Base-by-base conservation (phyloP, 2,329 filamentous ascomycete species). In the Chaetomiaceae sp. region DNA sequence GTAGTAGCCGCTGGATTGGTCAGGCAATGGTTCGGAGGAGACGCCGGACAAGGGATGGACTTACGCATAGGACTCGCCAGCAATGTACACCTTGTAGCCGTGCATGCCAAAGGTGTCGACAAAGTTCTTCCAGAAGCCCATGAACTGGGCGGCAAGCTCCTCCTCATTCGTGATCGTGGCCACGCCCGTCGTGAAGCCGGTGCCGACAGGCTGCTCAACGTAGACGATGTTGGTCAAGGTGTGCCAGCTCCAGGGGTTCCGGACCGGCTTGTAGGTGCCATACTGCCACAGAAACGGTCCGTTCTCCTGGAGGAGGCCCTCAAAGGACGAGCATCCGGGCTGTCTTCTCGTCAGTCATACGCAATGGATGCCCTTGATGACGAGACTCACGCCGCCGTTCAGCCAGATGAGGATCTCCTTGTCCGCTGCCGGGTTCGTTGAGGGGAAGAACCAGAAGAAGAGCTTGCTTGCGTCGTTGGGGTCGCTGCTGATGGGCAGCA, bases 81-180 rank as follows among this genome's bases (percentile, higher is more conserved):
- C 78, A 53, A 94, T 80, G 67, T 87, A 92, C 9, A 90, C 78
- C 59, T 87, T 87, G 62, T 79, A 82, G 12, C 79, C 78, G 19
- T 87, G 76, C 63, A 89, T 74, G n/a, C 70, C 74, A 60, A 91
- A 91, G 0, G 83, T 83, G 31, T 88, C 75, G 54, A 89, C 71
- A 61, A 90, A 91, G 71, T 89, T 89, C 71, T 85, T 84, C 77
- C 84, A 91, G 71, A 90, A 94, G 46, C 85, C 85, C 15, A 87
- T 74, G 66, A 92, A 90, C 60, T 91, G 80, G n/a, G 72, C 69
- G 0, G 86, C 85, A 1, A 87, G 76, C 59, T 90, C 86, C 27
- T 82, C 78, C 59, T 89, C 83, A 61, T 79, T 80, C 4, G 74
- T 82, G 9, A 85, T 85, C 0, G 79, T 87, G 3, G 82, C 75